Percentiles rank a stretch among this genome's conserved stretches.
Conservation (phyloP, 805 yeast species). For the Zygosaccharomyces pseudorouxii region DNA sequence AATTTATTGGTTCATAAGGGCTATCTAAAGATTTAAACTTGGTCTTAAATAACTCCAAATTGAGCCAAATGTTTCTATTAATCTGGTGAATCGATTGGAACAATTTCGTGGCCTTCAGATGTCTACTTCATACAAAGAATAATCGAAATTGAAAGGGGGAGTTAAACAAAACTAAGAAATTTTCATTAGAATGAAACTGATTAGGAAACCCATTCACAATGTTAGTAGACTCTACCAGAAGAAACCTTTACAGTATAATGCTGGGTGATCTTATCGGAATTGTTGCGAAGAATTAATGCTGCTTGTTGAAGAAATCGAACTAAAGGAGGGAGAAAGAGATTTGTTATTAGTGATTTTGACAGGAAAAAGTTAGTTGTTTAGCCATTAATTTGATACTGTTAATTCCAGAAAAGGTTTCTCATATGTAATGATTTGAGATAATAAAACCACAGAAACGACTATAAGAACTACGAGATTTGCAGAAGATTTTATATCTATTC, state of each 20-base stretch:
- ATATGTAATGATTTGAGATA: background rate
- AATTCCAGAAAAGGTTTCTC: background rate
- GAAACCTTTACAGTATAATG: constrained; percentile 70
- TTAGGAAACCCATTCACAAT: constrained; percentile 56
- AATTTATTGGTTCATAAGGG: constrained; percentile 1
- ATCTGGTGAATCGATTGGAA: background rate
- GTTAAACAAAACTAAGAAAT: constrained; percentile 55
- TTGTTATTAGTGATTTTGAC: background rate
- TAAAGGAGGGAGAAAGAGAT: constrained; percentile 37
- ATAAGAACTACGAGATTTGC: background rate
- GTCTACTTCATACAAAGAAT: background rate
- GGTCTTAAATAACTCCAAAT: no score
- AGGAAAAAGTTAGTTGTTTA: background rate
- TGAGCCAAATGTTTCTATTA: no score
- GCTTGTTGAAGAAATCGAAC: constrained; percentile 54
- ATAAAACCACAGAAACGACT: background rate
- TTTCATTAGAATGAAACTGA: constrained; percentile 48
- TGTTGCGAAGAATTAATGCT: constrained; percentile 56
- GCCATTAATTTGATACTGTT: background rate
- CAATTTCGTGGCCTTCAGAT: background rate
- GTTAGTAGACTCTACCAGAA: constrained; percentile 72
- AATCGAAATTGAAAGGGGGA: background rate
- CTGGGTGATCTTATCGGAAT: constrained; percentile 63
- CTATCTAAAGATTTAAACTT: background rate
- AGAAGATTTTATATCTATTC: background rate